Conservation (phyloP, 1,284 basidiomycete genomes). For the Calocybe gambosa region DNA sequence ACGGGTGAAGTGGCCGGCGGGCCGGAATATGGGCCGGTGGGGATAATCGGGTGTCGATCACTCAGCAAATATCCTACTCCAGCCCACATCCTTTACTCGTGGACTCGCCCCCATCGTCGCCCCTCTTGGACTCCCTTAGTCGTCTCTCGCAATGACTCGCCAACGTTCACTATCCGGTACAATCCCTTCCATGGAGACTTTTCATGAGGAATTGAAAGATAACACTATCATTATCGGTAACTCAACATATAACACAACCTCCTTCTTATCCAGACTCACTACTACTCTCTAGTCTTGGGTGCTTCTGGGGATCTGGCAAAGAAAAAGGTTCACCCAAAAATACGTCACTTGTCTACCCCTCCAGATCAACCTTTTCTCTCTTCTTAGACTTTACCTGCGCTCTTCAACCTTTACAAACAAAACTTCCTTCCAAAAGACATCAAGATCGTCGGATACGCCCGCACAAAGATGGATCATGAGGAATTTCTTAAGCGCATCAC, state of each 20-base stretch:
- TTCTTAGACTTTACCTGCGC: constrained; percentile 83
- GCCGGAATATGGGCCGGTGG: constrained; percentile 7
- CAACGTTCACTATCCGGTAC: constrained; percentile 64
- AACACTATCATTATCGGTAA: constrained; percentile 85
- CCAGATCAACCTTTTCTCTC: constrained; percentile 7
- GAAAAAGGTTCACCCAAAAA: constrained; percentile 75
- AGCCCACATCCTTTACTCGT: neutral
- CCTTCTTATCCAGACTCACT: constrained; percentile 16
- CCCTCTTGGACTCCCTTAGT: neutral
- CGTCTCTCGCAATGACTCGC: constrained; percentile 31
- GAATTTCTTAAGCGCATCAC: constrained; percentile 84
- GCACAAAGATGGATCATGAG: constrained; percentile 87
- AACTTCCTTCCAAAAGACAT: constrained; percentile 77
- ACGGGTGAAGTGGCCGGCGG: constrained; percentile 13
- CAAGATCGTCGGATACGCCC: constrained; percentile 91
- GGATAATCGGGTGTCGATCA: constrained; percentile 15
- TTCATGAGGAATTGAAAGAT: constrained; percentile 68
- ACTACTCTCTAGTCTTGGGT: constrained; percentile 69
- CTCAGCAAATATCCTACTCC: constrained; percentile 15
- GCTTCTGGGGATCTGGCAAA: constrained; percentile 98
- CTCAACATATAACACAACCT: constrained; percentile 28
- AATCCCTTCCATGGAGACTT: constrained; percentile 82
- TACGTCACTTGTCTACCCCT: neutral
- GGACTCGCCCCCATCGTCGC: neutral
- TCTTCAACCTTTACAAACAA: constrained; percentile 82